Evolutionary conservation across 495 filamentous ascomycete species (phyloP).

Genomic region (Poronia punctata): DNA sequence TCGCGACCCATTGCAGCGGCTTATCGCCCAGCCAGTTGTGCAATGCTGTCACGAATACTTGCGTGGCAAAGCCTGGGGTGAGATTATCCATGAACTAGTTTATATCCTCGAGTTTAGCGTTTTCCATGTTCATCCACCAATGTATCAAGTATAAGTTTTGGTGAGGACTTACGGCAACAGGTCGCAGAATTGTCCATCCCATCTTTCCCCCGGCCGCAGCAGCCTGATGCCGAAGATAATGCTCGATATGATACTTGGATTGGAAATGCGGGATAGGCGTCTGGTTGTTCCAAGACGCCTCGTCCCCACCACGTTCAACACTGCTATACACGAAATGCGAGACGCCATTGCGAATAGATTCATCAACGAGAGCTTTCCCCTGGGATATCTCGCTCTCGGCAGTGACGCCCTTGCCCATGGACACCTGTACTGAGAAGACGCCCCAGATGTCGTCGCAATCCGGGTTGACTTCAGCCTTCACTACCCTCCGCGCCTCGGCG

Average conservation of each 20-base stretch:
- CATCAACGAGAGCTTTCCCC: conserved; percentile 57
- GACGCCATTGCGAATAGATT: conserved; percentile 49
- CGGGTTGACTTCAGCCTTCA: conserved; percentile 22
- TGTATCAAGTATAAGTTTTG: too few species aligned
- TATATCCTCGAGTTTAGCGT: too few species aligned
- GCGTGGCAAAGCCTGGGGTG: conserved; percentile 48
- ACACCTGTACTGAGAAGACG: conserved; percentile 33
- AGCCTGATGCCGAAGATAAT: conserved; percentile 41
- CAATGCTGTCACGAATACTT: conserved; percentile 51
- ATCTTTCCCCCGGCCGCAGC: conserved; percentile 32
- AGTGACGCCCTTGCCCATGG: conserved; percentile 40
- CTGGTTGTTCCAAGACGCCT: conserved; percentile 44
- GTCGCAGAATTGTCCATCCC: conserved; percentile 56
- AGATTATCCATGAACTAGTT: conserved; percentile 64
- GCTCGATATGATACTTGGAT: conserved; percentile 60
- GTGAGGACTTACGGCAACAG: conserved; percentile 40
- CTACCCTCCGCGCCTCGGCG: conserved; percentile 33
- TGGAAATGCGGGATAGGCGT: conserved; percentile 63
- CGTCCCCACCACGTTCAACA: conserved; percentile 60
- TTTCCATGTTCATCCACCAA: too few species aligned
- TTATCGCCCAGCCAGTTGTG: conserved; percentile 38
- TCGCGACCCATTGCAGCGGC: conserved; percentile 50
- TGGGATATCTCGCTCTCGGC: conserved; percentile 52
- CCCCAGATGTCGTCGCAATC: conserved; percentile 32
- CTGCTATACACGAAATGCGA: conserved; percentile 62